These are phyloP conservation scores for Capsicum chinense DNA, from an alignment of 257 asterid species.

Conservation along the genomic window DNA sequence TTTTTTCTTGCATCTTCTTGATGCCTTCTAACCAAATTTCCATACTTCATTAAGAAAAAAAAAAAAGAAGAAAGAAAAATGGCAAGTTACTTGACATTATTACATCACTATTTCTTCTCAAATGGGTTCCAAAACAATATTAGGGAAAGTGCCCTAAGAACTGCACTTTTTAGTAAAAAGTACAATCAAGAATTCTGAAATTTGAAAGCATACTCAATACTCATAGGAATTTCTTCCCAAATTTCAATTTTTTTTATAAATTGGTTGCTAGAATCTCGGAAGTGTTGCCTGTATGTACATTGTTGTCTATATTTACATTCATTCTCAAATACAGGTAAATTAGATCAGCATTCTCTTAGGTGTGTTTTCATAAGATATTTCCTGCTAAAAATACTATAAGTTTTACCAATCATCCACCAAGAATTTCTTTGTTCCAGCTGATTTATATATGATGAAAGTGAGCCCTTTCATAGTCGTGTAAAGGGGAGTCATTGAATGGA, in stretches of 20 bases:
- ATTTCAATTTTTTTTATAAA: neutral
- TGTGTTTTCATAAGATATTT: constrained; percentile 6
- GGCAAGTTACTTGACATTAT: neutral
- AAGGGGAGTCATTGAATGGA: neutral
- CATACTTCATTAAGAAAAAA: no score
- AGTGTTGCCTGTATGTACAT: neutral
- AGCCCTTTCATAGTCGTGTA: neutral
- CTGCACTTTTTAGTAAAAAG: neutral
- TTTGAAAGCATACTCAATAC: neutral
- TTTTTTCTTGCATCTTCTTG: no score
- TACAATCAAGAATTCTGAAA: constrained; percentile 20
- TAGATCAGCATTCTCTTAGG: neutral
- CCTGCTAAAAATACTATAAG: neutral
- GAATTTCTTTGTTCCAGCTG: constrained; percentile 3
- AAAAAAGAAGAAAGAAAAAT: neutral
- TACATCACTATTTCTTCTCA: neutral
- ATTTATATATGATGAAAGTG: neutral
- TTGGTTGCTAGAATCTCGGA: neutral
- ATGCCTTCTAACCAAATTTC: no score
- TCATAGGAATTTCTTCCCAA: neutral
- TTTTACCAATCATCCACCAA: neutral
- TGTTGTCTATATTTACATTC: neutral
- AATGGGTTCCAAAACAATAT: neutral
- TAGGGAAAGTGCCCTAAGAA: neutral
- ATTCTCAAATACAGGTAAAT: neutral